Evolutionary conservation across 2,329 filamentous ascomycete genomes (phyloP), one percentile per base, ranked within the genome.

Genomic region (Cladobotryum protrusum): DNA sequence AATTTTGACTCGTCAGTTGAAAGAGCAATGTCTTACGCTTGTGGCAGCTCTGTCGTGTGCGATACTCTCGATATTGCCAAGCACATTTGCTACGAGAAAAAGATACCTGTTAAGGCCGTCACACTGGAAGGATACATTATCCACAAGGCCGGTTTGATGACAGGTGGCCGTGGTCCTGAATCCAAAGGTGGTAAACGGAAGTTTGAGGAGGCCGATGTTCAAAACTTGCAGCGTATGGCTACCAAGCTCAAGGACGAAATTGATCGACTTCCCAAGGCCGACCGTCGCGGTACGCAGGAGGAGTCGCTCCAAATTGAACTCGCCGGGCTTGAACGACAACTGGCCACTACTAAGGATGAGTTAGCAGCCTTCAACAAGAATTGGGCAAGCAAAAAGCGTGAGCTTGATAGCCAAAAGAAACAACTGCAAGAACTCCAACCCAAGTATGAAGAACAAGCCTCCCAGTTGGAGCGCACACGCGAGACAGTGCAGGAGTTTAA

Each of bases 101-200:
- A 81, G 32, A 85, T 96, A 32, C 87, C 91, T 52, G 91, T 95
- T 47, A 97, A 97, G 67, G 91, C 92, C 5, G 92, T 99, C 12
- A 95, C 91, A 1, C 70, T 97, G 12, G 91, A 97, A 63, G 93
- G 93, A n/a, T 92, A 86, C 48, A 86, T 99, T 53, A 96, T 99
- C 56, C 90, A 96, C 72, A 97, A 97, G 66, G 90, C 88, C 42
- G 93, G 93, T 62, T 78, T 95, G 47, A 97, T 99, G 86, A 97
- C 93, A 44, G 93, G 93, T 75, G 93, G 93, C 57, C 86, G 90
- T 54, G 86, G 89, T 29, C 85, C 83, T 1, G 82, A 86, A 42
- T 79, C 83, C 43, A 88, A 87, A 65, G 83, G 85, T 48, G 81
- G 81, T 52, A 87, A 89, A 56, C 85, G 89, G 51, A 81, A 87